Base-by-base conservation (phyloP, 2,329 filamentous ascomycete species). In the Hymenoscyphus infarciens region DNA sequence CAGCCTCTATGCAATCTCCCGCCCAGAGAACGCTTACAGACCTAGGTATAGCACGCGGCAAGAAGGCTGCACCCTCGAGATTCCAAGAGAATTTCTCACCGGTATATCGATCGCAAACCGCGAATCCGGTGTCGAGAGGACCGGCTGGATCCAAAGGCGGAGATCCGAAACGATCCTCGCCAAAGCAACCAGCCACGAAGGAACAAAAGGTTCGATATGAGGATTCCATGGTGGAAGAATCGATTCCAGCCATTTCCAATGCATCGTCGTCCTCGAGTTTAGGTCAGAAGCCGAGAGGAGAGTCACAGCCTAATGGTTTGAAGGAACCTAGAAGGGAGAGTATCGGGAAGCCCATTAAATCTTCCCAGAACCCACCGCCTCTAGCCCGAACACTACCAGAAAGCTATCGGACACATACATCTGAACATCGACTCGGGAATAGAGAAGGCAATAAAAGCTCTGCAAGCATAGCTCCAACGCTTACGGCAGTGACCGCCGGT, bases 391-490 rank as follows among this genome's bases (percentile, higher is more conserved):
- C n/a, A 10, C 10, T 49, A 22, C 25, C 42, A 3, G 42, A 22
- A 22, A 49, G 33, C 13, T 35, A 35, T 13, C 33, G 33, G 10
- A 11, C 8, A 11, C 33, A 35, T 13, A 35, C 33, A 35, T 35
- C 33, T 3, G 33, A 35, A 35, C 42, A 5, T 38, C 39, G 27
- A 35, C 39, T 38, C 22, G 22, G 31, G 33, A 29, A 22, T 22
- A 55, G 25, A 16, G 52, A 49, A 49, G 56, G 19, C 64, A 49
- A 15, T 11, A 35, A 72, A 60, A 67, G 69, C 31, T 57, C 66
- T n/a, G 65, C 65, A 27, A 72, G 70, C 60, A 38, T 70, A 16
- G 70, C 70, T 16, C 67, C 70, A 22, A 71, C 70, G 19, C 62
- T 72, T 29, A 60, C 69, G 35, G 67, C 60, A 54, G 70, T 67